These are phyloP conservation scores for Nakazawaea ishiwadae DNA, from an alignment of 805 yeast species.

Conservation along the genomic window DNA sequence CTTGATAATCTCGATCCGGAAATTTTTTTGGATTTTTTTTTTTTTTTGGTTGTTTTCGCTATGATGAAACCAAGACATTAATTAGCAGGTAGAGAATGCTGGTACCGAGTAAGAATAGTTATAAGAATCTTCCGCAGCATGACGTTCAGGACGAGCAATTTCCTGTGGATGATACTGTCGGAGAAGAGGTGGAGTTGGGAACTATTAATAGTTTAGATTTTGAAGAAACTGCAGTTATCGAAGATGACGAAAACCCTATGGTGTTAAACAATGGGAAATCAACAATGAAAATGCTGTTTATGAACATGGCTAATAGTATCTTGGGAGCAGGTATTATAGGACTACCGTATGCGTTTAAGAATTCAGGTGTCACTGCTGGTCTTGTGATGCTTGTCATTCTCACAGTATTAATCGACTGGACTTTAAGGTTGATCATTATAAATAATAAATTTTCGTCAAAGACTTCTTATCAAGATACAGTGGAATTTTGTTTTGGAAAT, in stretches of 20 bases:
- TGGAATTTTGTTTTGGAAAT: constrained; percentile 70
- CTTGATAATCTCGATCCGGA: no score
- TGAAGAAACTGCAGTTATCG: background rate
- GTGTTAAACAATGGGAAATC: constrained; percentile 34
- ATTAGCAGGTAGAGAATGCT: no score
- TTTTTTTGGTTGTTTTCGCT: no score
- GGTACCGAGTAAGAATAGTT: no score
- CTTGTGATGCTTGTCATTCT: constrained; percentile 52
- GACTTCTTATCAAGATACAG: constrained; percentile 81
- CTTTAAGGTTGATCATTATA: constrained; percentile 69
- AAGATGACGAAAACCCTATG: constrained; percentile 3
- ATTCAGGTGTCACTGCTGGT: constrained; percentile 78
- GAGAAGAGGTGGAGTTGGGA: background rate
- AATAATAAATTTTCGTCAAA: constrained; percentile 78
- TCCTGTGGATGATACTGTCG: background rate
- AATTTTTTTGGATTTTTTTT: no score
- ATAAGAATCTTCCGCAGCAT: background rate
- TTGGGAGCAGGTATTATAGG: constrained; percentile 96
- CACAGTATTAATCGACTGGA: constrained; percentile 83
- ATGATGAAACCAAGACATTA: no score
- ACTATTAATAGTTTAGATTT: background rate
- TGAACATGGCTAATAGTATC: constrained; percentile 96
- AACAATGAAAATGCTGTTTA: constrained; percentile 78
- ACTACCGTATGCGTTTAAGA: constrained; percentile 82
- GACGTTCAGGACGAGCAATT: background rate